Conservation (phyloP, 2,329 filamentous ascomycete species). For the Fusarium sp. region DNA sequence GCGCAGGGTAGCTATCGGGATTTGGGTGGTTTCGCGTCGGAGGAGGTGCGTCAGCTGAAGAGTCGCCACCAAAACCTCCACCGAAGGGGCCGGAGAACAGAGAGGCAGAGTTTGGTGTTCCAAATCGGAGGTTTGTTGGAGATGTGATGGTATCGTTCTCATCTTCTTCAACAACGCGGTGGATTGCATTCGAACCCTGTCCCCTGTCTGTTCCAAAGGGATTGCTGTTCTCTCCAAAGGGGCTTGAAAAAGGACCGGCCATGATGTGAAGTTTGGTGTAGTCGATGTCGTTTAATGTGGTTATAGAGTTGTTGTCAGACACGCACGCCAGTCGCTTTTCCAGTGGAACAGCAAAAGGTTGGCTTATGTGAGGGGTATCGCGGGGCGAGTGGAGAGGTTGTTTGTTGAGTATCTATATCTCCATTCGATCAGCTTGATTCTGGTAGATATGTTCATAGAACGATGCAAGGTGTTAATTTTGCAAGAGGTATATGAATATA, state of each 20-base stretch:
- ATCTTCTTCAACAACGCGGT: slow-evolving; percentile 80
- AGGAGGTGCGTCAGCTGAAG: slow-evolving; percentile 56
- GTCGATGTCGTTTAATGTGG: background rate
- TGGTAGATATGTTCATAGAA: slow-evolving; percentile 54
- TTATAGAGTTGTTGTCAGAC: slow-evolving; percentile 12
- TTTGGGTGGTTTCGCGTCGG: slow-evolving; percentile 61
- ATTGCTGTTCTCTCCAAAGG: slow-evolving; percentile 66
- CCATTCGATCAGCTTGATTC: slow-evolving; percentile 63
- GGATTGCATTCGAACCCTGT: slow-evolving; percentile 51
- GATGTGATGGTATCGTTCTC: slow-evolving; percentile 80
- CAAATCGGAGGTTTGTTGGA: slow-evolving; percentile 72
- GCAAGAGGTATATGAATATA: background rate
- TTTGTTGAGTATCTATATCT: slow-evolving; percentile 70
- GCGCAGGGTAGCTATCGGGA: slow-evolving; percentile 80
- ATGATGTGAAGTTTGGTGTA: slow-evolving; percentile 55
- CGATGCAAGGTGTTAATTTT: background rate
- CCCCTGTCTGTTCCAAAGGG: slow-evolving; percentile 40
- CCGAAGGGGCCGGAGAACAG: slow-evolving; percentile 63
- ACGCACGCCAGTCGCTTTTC: slow-evolving; percentile 65
- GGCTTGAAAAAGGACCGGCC: slow-evolving; percentile 82
- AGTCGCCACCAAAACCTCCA: slow-evolving; percentile 53
- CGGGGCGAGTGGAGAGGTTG: slow-evolving; percentile 64
- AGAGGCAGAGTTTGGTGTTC: slow-evolving; percentile 49
- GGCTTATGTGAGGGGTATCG: slow-evolving; percentile 74
- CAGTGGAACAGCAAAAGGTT: slow-evolving; percentile 74